phyloP scores from a whole-genome alignment of 192 early-diverging fungal genomes.

The Spizellomyces punctatus region DNA sequence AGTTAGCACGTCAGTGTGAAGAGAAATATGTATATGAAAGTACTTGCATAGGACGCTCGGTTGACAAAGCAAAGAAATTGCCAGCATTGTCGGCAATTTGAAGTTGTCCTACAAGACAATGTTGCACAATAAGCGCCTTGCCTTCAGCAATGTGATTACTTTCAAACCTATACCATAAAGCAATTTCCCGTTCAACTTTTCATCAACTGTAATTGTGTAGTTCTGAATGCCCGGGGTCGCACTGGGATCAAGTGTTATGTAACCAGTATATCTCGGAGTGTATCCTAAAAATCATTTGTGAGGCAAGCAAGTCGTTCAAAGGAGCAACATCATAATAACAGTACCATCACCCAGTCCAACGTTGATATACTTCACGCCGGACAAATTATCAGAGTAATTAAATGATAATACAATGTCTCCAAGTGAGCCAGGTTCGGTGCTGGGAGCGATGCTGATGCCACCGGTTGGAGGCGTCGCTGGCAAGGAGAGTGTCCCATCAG shows the following conservation, averaged over 20 bases:
- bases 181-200: background rate
- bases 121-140: too few relatives aligned
- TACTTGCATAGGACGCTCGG: background rate
- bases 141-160: too few relatives aligned
- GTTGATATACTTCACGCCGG: background rate
- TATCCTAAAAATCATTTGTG: background rate
- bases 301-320: too few relatives aligned
- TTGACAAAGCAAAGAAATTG: background rate
- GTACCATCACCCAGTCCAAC: conserved; percentile 5
- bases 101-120: background rate
- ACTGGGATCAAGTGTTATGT: background rate
- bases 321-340: too few relatives aligned
- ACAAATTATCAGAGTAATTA: conserved; percentile 6
- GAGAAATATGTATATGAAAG: too few relatives aligned
- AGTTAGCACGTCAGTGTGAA: too few relatives aligned
- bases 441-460: background rate
- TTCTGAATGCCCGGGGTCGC: background rate
- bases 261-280: background rate
- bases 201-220: background rate
- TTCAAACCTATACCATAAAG: background rate
- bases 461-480: conserved; percentile 1
- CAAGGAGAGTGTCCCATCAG: too few relatives aligned
- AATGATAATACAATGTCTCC: conserved; percentile 9
- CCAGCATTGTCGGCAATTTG: background rate
- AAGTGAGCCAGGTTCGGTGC: background rate